phyloP scores from a whole-genome alignment of 805 yeast species.

The Blastobotrys attinorum region DNA sequence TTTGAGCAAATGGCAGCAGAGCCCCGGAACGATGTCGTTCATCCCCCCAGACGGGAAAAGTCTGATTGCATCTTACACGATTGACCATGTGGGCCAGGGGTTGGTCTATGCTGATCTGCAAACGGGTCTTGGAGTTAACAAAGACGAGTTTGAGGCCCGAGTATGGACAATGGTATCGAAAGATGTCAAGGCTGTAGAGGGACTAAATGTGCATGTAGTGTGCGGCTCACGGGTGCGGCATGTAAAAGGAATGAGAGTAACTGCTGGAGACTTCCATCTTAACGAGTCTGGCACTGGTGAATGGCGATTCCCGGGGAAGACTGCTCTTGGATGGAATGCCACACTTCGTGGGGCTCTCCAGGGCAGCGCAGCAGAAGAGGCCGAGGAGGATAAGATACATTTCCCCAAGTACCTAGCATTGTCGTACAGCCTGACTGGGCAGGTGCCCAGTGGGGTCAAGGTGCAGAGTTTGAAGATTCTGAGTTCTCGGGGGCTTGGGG shows the following conservation, averaged over 20 bases:
- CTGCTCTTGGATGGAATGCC: conserved; percentile 60
- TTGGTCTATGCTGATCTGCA: conserved; percentile 47
- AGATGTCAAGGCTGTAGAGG: conserved; percentile 40
- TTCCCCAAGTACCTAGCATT: conserved; percentile 43
- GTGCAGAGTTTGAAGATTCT: conserved; percentile 56
- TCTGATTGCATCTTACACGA: conserved; percentile 51
- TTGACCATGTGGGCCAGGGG: conserved; percentile 44
- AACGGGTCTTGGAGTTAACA: conserved; percentile 43
- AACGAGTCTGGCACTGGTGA: conserved; percentile 46
- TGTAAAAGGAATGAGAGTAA: conserved; percentile 42
- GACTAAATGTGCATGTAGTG: conserved; percentile 37
- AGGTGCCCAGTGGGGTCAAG: conserved; percentile 66
- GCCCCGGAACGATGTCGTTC: conserved; percentile 48
- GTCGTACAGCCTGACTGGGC: conserved; percentile 55
- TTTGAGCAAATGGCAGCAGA: conserved; percentile 40
- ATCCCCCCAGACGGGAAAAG: conserved; percentile 85
- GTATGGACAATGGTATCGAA: conserved; percentile 40
- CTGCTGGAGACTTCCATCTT: conserved; percentile 69
- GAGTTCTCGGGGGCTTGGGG: conserved; percentile 50
- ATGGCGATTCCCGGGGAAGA: conserved; percentile 59
- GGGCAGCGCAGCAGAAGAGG: conserved; percentile 17
- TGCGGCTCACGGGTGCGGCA: conserved; percentile 22
- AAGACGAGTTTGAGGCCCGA: conserved; percentile 57
- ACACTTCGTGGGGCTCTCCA: conserved; percentile 54
- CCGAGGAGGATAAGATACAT: conserved; percentile 13